Evolutionary conservation across 768 basidiomycete species (phyloP).

Genomic region (Psilocybe cubensis): DNA sequence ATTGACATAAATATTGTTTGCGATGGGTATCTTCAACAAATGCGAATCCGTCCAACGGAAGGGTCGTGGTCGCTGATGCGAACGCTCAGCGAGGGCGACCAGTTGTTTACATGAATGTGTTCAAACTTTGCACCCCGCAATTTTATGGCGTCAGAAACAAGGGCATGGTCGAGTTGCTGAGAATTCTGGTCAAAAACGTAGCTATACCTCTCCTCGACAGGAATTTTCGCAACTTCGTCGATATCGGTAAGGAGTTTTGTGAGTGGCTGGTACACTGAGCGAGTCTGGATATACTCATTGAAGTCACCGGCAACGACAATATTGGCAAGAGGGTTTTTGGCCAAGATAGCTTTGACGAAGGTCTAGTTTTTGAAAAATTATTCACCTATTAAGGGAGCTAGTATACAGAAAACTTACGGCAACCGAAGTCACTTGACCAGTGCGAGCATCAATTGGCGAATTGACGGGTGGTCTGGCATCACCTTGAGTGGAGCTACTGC

Average conservation of each 20-base stretch:
- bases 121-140: conserved; percentile 48
- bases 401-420: conserved; percentile 41
- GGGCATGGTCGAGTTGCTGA: conserved; percentile 63
- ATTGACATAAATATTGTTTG: neutral
- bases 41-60: conserved; percentile 50
- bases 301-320: conserved; percentile 63
- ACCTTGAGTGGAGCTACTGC: conserved; percentile 56
- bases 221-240: conserved; percentile 52
- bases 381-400: neutral
- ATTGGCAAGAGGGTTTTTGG: conserved; percentile 45
- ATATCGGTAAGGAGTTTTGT: conserved; percentile 45
- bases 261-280: conserved; percentile 52
- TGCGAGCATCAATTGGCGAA: conserved; percentile 48
- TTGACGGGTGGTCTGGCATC: conserved; percentile 65
- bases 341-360: conserved; percentile 51
- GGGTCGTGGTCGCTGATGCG: conserved; percentile 67
- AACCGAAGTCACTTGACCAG: conserved; percentile 51
- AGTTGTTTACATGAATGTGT: conserved; percentile 66
- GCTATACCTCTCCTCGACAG: conserved; percentile 57
- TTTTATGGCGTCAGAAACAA: conserved; percentile 50
- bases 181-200: conserved; percentile 64
- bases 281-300: conserved; percentile 62
- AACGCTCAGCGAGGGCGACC: conserved; percentile 43
- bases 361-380: conserved; percentile 31
- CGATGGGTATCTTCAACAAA: conserved; percentile 38